These are phyloP conservation scores for Cladorrhinum sp. DNA, from an alignment of 2,329 filamentous ascomycete genomes.

Conservation along the genomic window DNA sequence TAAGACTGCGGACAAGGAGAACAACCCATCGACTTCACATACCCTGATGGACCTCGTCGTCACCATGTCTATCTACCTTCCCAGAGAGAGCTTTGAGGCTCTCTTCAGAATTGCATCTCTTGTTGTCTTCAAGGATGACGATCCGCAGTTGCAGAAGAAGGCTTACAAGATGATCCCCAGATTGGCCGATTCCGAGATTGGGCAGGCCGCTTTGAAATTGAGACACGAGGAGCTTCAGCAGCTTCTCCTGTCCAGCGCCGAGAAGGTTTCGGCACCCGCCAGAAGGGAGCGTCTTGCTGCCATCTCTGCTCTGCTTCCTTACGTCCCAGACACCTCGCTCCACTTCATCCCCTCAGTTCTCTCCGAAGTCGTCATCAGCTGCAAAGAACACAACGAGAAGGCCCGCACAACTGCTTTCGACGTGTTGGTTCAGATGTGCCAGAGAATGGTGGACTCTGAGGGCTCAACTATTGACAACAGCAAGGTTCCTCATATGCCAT, in stretches of 20 bases:
- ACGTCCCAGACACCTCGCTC: conserved; percentile 72
- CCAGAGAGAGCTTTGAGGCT: conserved; percentile 76
- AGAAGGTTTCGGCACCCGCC: conserved; percentile 83
- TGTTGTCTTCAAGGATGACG: conserved; percentile 75
- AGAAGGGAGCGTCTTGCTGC: conserved; percentile 82
- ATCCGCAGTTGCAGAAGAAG: conserved; percentile 96
- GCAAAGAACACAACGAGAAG: conserved; percentile 97
- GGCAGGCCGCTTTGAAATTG: conserved; percentile 71
- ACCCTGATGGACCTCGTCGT: conserved; percentile 97
- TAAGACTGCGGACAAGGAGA: conserved; percentile 56
- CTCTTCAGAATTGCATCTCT: conserved; percentile 85
- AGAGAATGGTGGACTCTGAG: conserved; percentile 66
- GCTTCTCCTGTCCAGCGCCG: conserved; percentile 74
- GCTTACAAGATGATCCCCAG: conserved; percentile 97
- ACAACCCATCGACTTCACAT: conserved; percentile 88
- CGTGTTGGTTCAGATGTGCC: conserved; percentile 81
- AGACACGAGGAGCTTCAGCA: conserved; percentile 75
- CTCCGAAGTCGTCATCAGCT: conserved; percentile 91
- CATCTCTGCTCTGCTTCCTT: conserved; percentile 74
- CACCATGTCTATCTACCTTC: conserved; percentile 90
- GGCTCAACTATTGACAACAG: conserved; percentile 77
- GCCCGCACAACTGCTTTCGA: conserved; percentile 88
- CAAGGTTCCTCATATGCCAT: conserved; percentile 82
- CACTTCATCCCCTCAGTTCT: conserved; percentile 92
- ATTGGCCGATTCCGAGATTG: conserved; percentile 75